Base-by-base conservation (phyloP, 1,139 yeast species). In the Pichia terricola region DNA sequence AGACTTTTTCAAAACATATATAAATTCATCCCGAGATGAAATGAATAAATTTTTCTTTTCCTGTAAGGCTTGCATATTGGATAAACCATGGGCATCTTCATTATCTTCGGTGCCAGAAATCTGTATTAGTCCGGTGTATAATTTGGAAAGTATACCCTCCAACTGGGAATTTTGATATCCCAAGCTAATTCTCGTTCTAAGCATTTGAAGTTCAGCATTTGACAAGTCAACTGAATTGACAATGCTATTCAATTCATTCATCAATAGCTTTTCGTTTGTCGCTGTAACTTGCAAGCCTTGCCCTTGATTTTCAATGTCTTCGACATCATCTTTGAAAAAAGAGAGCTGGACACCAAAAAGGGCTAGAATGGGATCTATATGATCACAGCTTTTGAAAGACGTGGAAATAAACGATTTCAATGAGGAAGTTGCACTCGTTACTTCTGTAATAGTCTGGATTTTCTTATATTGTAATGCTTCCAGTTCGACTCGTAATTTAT, bases 261-360 rank as follows among this genome's bases (percentile, higher is more conserved):
- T 81, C 37, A 89, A 67, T 26, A 72, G 62, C 55, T 85, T 85
- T 61, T 85, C 86, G 62, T 89, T 89, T 35, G 86, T 80, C 4
- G 91, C 78, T 54, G 81, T 82, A 3, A 88, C 83, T 63, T 89
- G 96, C 33, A 88, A 65, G 42, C 96, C 96, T 54, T 81, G 79
- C 2, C 88, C 80, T 56, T 84, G 85, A 38, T 72, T 69, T 58
- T 88, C 96, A 42, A 88, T 81, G 44, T 73, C 74, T 40, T 75
- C 72, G 42, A 88, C 77, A 48, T 84, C 91, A 6, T 77, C 77
- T 4, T 80, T 73, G 42, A 86, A 72, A 5, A 78, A 71, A 22
- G 79, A 71, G 42, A 80, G 61, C 53, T 79, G 76, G 60, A 80
- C 77, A 10, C 78, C 69, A 52, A 77, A 78, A 34, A 74, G 64